Percentiles rank a stretch among this genome's conserved stretches.
Evolutionary conservation across 148 eudicot genomes (phyloP).

Genomic region (Rhododendron vialii): DNA sequence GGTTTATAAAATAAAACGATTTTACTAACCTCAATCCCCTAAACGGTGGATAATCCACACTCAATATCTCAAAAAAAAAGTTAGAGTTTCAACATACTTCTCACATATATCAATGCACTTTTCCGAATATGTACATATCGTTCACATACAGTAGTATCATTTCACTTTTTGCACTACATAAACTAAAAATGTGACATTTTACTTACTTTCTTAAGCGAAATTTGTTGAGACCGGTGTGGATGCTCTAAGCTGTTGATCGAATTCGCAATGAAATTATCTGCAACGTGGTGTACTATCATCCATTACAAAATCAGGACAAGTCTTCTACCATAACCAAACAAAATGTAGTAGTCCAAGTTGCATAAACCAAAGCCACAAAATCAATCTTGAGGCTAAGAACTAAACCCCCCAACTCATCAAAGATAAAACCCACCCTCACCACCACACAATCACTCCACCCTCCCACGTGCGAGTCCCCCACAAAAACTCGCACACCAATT

Average conservation of each 20-base stretch:
- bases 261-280: background rate
- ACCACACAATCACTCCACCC: slow-evolving; percentile 4
- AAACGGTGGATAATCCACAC: no score
- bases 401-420: background rate
- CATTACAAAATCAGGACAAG: background rate
- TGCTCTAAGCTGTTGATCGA: background rate
- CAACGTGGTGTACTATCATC: background rate
- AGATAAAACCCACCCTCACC: background rate
- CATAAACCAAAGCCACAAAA: slow-evolving; percentile 11
- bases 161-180: no score
- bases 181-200: no score
- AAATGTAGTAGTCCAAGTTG: background rate
- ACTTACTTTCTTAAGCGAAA: no score
- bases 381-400: background rate
- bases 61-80: no score
- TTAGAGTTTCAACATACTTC: no score
- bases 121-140: no score
- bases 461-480: background rate
- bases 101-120: no score
- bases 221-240: background rate
- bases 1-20: no score
- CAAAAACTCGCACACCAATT: background rate
- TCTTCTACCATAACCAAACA: background rate
- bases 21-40: no score
- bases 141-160: no score